phyloP scores from a whole-genome alignment of 306 rosid genomes.

The Cucurbita maxima region DNA sequence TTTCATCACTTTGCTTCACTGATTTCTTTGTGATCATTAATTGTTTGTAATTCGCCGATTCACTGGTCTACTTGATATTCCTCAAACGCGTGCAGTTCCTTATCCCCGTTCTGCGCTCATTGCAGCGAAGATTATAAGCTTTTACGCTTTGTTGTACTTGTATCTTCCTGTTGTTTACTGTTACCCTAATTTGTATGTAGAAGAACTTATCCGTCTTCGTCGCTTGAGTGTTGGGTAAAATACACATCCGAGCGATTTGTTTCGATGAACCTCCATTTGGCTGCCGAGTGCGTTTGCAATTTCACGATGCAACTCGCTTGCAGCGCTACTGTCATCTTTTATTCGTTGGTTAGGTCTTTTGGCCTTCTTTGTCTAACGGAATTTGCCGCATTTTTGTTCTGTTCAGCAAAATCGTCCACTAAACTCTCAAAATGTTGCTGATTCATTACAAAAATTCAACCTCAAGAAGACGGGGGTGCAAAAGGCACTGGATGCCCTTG shows the following conservation, averaged over 20 bases:
- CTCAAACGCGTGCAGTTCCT: background rate
- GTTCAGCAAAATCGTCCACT: constrained; percentile 80
- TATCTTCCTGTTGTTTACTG: background rate
- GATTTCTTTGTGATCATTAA: background rate
- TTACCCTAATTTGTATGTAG: background rate
- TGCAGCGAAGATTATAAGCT: background rate
- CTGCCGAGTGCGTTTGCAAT: background rate
- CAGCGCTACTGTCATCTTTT: background rate
- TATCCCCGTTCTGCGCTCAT: background rate
- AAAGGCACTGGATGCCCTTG: constrained; percentile 66
- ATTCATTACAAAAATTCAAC: constrained; percentile 72
- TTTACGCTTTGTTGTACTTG: background rate
- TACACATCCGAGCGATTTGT: background rate
- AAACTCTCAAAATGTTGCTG: constrained; percentile 76
- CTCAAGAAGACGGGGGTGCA: constrained; percentile 73
- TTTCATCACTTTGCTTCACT: background rate
- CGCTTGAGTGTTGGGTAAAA: background rate
- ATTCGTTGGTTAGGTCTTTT: background rate
- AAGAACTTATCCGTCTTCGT: background rate
- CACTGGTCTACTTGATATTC: background rate
- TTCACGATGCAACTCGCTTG: background rate
- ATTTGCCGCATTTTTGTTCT: background rate
- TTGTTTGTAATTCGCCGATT: background rate
- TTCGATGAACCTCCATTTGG: background rate
- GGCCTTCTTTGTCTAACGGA: background rate